Percentiles rank a stretch among this genome's conserved stretches.
Evolutionary conservation across 2,329 filamentous ascomycete species (phyloP).

Genomic region (Aspergillus pseudonomiae): DNA sequence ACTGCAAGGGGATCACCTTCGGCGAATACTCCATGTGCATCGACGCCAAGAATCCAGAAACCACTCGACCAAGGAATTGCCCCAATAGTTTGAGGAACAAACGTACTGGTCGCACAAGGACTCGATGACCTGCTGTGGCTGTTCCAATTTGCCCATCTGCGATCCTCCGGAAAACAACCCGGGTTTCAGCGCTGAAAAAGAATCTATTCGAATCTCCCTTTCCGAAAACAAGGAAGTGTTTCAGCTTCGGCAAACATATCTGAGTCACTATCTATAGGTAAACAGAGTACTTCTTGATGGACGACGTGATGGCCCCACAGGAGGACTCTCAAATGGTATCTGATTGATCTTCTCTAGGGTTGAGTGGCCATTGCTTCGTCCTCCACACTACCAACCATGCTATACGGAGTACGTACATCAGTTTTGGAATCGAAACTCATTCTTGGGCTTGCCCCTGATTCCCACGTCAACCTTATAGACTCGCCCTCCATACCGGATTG

Average conservation of each 20-base stretch:
- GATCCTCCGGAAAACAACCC: not conserved
- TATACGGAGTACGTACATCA: conserved; percentile 9
- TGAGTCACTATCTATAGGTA: not conserved
- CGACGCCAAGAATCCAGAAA: not conserved
- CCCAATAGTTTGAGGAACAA: not conserved
- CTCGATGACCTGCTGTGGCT: not conserved
- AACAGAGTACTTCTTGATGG: not conserved
- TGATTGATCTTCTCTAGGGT: not conserved
- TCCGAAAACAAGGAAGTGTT: not conserved
- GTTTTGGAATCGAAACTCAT: conserved; percentile 62
- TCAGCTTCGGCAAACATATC: not conserved
- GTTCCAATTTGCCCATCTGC: not conserved
- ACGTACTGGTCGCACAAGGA: not conserved
- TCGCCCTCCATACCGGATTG: conserved; percentile 67
- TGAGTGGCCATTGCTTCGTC: not conserved
- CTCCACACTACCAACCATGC: conserved; percentile 10
- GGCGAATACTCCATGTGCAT: not conserved
- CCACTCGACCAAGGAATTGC: not conserved
- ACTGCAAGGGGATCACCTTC: conserved; percentile 3
- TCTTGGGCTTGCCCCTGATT: conserved; percentile 63
- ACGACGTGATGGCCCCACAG: not conserved
- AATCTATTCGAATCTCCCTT: not conserved
- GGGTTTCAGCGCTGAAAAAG: not conserved
- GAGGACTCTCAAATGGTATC: not conserved
- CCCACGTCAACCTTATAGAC: conserved; percentile 80